Percentiles rank a stretch among this genome's conserved stretches.
phyloP scores from a whole-genome alignment of 345 rosid species.

The Bruguiera sexangula region DNA sequence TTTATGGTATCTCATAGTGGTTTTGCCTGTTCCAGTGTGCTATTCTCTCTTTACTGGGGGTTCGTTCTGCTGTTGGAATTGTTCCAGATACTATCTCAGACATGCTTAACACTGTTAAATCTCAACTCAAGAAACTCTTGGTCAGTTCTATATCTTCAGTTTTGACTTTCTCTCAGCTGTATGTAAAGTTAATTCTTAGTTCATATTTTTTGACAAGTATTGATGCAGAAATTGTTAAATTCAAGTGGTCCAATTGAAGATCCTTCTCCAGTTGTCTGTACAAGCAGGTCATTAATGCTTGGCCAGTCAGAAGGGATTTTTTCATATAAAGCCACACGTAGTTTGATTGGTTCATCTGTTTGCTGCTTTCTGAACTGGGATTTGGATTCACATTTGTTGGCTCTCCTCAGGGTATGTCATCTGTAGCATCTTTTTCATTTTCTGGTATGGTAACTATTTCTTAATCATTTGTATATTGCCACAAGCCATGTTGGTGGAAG shows the following conservation, averaged over 20 bases:
- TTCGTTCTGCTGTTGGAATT: slow-evolving; percentile 42
- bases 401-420: slow-evolving; percentile 70
- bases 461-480: not conserved
- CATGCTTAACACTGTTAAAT: slow-evolving; percentile 53
- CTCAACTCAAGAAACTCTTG: slow-evolving; percentile 77
- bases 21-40: slow-evolving; percentile 55
- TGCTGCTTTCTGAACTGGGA: slow-evolving; percentile 69
- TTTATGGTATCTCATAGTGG: slow-evolving; percentile 14
- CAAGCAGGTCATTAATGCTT: slow-evolving; percentile 61
- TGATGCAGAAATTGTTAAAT: slow-evolving; percentile 72
- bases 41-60: slow-evolving; percentile 59
- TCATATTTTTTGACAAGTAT: slow-evolving; percentile 31
- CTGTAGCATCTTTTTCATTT: not conserved
- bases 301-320: slow-evolving; percentile 70
- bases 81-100: slow-evolving; percentile 33
- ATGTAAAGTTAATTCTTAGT: slow-evolving; percentile 20
- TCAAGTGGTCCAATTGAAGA: slow-evolving; percentile 76
- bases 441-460: not conserved
- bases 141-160: slow-evolving; percentile 43
- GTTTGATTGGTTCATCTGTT: slow-evolving; percentile 69
- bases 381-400: slow-evolving; percentile 61
- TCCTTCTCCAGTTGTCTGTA: slow-evolving; percentile 76
- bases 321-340: slow-evolving; percentile 71
- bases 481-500: not conserved
- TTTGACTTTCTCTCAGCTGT: slow-evolving; percentile 20